Evolutionary conservation across 805 yeast species (phyloP), one percentile per base, ranked within the genome.

Genomic region (Teunomyces funiuensis): DNA sequence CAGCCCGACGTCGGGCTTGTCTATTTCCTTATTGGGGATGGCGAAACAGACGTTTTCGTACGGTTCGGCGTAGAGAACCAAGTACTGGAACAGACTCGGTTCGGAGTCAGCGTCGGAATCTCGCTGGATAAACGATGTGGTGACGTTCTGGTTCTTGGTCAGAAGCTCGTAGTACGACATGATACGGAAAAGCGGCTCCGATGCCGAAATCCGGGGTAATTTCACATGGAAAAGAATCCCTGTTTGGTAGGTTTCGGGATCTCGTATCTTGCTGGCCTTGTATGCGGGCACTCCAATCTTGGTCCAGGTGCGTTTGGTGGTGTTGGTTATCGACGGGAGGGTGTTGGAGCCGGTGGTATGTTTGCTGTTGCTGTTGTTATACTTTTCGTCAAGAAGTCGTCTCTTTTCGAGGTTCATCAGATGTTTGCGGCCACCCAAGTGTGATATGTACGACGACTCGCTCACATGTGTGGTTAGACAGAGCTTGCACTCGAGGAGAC

Each of bases 51-150:
- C 70, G 44, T 83, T 88, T 46, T 88, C 91, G 60, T 88, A 93
- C 1, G 97, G 97, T 58, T 88, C 96, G 2, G 84, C 93, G n/a
- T 89, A 82, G 0, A 90, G 64, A 8, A 90, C 81, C 48, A 93
- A 53, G 57, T 82, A 90, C 61, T 85, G 95, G 61, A 58, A 80
- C 7, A 69, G 65, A 28, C 67, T 62, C 38, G 63, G 54, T 9
- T 52, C 59, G 10, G 38, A 39, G 16, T 48, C 43, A 7, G 49
- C 54, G 2, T 40, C 43, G 25, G 49, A 45, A 18, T 55, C 52
- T 17, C 47, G 39, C 17, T 54, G 52, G 10, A 59, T 43, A 33
- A 51, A 63, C 4, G 60, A 49, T 16, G 69, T 65, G 2, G 46
- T 49, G 4, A 46, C 44, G 18, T 71, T 68, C 23, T 74, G 66